These are phyloP conservation scores for Globisporangium acanthophoron DNA, from an alignment of 352 stramenopile genomes.

Conservation along the genomic window DNA sequence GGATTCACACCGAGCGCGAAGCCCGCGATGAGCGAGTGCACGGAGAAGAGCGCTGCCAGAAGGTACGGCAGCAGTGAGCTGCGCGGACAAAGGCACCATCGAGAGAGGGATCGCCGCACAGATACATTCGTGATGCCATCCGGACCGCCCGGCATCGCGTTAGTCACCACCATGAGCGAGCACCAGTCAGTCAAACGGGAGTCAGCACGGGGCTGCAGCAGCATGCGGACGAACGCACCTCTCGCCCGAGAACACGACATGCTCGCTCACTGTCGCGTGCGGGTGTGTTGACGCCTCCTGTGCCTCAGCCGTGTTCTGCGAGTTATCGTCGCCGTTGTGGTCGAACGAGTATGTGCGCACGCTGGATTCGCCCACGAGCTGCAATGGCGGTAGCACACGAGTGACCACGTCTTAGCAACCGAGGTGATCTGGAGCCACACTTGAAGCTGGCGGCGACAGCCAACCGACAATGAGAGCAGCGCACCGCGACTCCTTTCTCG, in stretches of 20 bases:
- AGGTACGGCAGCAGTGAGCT: slow-evolving; percentile 48
- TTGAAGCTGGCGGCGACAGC: too few species aligned
- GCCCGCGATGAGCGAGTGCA: slow-evolving; percentile 62
- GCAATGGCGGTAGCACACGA: not conserved
- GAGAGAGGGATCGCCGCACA: not conserved
- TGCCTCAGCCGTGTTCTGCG: not conserved
- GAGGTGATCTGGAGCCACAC: too few species aligned
- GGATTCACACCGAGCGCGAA: slow-evolving; percentile 58
- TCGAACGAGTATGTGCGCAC: slow-evolving; percentile 10
- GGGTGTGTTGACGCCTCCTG: slow-evolving; percentile 9
- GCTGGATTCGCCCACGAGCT: slow-evolving; percentile 1
- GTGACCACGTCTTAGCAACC: not conserved
- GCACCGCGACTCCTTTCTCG: slow-evolving; percentile 26
- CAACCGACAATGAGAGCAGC: not conserved
- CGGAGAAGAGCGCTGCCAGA: slow-evolving; percentile 55
- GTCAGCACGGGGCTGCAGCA: not conserved
- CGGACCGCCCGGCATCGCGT: too few species aligned
- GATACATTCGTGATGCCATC: too few species aligned
- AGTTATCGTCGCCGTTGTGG: slow-evolving; percentile 4
- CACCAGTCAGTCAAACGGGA: not conserved
- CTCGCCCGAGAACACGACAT: slow-evolving; percentile 56
- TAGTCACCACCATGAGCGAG: not conserved
- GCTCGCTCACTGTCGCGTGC: slow-evolving; percentile 43
- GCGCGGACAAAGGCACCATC: too few species aligned
- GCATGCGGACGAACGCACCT: slow-evolving; percentile 13